Evolutionary conservation across 345 rosid genomes (phyloP), one percentile per base, ranked within the genome.

Genomic region (Syzygium aqueum): DNA sequence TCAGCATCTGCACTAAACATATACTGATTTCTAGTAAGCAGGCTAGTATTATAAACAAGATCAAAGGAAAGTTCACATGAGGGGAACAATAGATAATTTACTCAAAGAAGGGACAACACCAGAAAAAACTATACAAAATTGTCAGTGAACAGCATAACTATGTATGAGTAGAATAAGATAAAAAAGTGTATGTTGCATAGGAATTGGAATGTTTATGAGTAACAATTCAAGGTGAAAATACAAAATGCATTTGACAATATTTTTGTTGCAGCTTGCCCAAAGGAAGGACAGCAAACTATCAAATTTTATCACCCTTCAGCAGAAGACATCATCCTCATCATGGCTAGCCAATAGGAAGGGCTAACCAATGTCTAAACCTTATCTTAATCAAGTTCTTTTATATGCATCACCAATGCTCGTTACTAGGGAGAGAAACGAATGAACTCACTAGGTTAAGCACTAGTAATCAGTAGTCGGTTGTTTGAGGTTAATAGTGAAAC

Each of bases 1-100:
- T 97, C 99, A 91, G 99, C 96, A 95, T 97, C 99, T 97, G 96
- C 95, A 84, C 94, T 94, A 92, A 92, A 93, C 89, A 91, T 30
- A 85, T 90, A 89, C 65, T 85, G 87, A 89, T 85, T 88, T 94
- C 86, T 90, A 91, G 91, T 89, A 87, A 89, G 82, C 82, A 88
- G 89, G 89, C 59, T 67, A 88, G 86, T 83, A 89, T 88, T 84
- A 84, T 91, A 84, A 87, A 88, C 87, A 88, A 77, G 77, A 88
- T 86, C 51, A 80, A 85, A 85, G 10, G 52, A 40, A 85, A 82
- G 50, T 28, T 57, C 30, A 57, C n/a, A 51, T 13, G 53, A 51
- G 85, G 85, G 54, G 37, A 84, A 53, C 8, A 63, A 53, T 53
- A 37, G 85, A 30, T 19, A 53, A 84, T 84, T 21, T 73, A 37